These are phyloP conservation scores for Luvunga scandens DNA, from an alignment of 345 rosid species.

Conservation along the genomic window DNA sequence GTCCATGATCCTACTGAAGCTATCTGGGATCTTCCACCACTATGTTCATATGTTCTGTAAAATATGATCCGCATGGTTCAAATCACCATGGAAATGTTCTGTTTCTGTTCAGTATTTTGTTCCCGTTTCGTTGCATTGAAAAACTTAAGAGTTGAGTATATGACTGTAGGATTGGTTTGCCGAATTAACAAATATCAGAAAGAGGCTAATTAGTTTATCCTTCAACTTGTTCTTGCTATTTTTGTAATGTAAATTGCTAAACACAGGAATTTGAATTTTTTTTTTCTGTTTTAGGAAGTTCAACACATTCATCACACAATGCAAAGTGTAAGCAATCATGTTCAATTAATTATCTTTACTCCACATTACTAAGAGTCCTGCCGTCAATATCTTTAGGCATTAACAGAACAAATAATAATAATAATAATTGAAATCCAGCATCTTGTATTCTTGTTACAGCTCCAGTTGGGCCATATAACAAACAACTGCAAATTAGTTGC, in stretches of 20 bases:
- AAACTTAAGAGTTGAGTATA: not conserved
- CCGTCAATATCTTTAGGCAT: not conserved
- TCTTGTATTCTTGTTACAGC: not conserved
- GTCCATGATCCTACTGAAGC: constrained; percentile 49
- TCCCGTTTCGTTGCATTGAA: not conserved
- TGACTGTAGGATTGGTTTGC: constrained; percentile 3
- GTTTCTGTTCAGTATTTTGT: not conserved
- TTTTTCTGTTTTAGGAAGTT: not conserved
- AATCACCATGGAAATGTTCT: not conserved
- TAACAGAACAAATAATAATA: not conserved
- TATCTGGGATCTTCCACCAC: constrained; percentile 73
- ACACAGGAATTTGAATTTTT: not conserved
- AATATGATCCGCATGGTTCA: constrained; percentile 10
- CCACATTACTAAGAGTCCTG: constrained; percentile 2
- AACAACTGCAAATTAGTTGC: not conserved
- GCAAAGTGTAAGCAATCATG: constrained; percentile 14
- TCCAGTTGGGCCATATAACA: not conserved
- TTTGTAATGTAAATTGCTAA: constrained; percentile 9
- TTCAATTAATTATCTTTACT: not conserved
- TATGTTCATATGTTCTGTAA: constrained; percentile 38
- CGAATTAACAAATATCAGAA: not conserved
- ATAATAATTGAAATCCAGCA: not conserved
- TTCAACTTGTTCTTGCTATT: not conserved
- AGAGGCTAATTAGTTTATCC: not conserved
- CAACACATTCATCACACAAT: not conserved